Evolutionary conservation across 805 yeast genomes (phyloP), one percentile per base, ranked within the genome.

Genomic region (Yamadazyma philogaea): DNA sequence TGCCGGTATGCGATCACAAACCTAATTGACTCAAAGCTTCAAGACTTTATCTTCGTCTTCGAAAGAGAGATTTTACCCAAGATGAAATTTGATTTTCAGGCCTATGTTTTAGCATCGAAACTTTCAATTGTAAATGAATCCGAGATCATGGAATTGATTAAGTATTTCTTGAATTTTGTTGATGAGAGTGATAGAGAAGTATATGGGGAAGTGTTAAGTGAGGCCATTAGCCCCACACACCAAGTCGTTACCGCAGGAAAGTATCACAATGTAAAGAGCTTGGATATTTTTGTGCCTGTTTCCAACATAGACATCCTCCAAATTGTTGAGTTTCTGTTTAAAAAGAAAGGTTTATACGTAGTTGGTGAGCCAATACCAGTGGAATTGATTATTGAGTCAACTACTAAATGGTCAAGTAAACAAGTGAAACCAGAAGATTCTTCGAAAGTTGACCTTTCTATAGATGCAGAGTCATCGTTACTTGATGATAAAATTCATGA

Each of bases 321-420:
- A 50, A 70, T 75, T 7, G 74, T 81, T 6, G 80, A 78, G 43
- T 69, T 71, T 44, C 47, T 60, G 1, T 74, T 64, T 46, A 63
- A 63, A 3, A 58, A 60, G 31, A 61, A 66, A 24, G 48, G 64
- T 7, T 79, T 74, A 37, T 79, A 72, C 47, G 56, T 73, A 7
- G 80, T 85, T 1, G 93, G 93, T 2, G 81, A 78, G 38, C 80
- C 84, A 1, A 75, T 87, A n/a, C 46, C 57, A 0, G 68, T 74
- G 2, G 55, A 50, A 7, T 56, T 84, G 18, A 50, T 47, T 0
- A 59, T 87, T 3, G 58, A 63, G 6, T 70, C 84, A 0, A 52
- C 62, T 3, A 63, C 72, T 0, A 62, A 61, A 37, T 79, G 85
- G 85, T 55, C 48, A 2, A 34, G 41, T 17, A 50, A 48, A 17